These are phyloP conservation scores for Cutaneotrichosporon sp. DNA, from an alignment of 1,284 basidiomycete species.

Conservation along the genomic window DNA sequence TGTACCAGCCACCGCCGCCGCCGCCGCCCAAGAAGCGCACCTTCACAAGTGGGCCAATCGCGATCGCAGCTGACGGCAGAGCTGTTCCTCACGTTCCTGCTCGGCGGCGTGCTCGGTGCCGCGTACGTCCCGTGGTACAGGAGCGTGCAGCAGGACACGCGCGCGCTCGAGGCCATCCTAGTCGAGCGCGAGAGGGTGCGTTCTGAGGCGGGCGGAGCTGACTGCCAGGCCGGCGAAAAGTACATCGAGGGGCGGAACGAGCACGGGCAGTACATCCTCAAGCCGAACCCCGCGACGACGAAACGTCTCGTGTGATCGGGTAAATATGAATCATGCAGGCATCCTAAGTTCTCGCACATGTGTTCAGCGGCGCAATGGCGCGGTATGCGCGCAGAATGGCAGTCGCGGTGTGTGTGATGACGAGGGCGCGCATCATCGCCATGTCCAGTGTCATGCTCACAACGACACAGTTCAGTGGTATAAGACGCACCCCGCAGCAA, in stretches of 20 bases:
- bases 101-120: background rate
- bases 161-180: background rate
- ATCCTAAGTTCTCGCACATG: background rate
- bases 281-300: background rate
- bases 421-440: too few species aligned
- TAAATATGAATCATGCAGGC: background rate
- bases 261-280: background rate
- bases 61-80: background rate
- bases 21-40: background rate
- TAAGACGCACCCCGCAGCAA: too few species aligned
- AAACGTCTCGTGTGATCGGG: background rate
- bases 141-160: background rate
- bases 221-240: background rate
- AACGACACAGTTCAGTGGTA: too few species aligned
- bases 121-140: background rate
- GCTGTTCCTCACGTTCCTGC: background rate
- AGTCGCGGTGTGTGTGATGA: background rate
- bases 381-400: too few species aligned
- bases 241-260: background rate
- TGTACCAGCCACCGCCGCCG: background rate
- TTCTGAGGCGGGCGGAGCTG: background rate
- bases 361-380: background rate
- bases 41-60: background rate
- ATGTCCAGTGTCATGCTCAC: too few species aligned
- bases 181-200: background rate